Conservation (phyloP, 192 early-diverging fungal genomes). For the Linnemannia exigua region DNA sequence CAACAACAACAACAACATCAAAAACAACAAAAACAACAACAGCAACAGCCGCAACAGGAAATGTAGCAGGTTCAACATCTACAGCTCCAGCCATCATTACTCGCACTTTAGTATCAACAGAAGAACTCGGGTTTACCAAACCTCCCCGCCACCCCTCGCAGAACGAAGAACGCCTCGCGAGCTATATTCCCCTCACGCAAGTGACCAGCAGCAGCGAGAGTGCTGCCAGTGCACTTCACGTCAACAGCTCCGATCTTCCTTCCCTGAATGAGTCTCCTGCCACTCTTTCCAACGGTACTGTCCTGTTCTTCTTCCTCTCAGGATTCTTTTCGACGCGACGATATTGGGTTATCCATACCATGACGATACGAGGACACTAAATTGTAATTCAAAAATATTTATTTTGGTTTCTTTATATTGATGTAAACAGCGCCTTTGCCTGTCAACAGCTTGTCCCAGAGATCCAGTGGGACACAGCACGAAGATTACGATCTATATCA, state of each 20-base stretch:
- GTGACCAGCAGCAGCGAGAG: conserved; percentile 21
- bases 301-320: neutral
- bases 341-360: too few relatives aligned
- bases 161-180: conserved; percentile 33
- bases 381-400: neutral
- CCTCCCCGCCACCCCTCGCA: conserved; percentile 31
- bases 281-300: conserved; percentile 11
- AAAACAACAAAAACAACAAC: neutral
- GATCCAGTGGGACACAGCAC: neutral
- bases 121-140: conserved; percentile 13
- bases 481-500: neutral
- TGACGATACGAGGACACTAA: too few relatives aligned
- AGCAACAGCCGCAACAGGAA: neutral
- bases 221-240: conserved; percentile 8
- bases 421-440: neutral
- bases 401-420: neutral
- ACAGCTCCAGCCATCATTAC: neutral
- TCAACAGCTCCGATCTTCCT: conserved; percentile 5
- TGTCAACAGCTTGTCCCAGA: neutral
- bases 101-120: neutral
- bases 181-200: neutral
- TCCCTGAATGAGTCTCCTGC: conserved; percentile 29
- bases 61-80: neutral
- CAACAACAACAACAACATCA: neutral
- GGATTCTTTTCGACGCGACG: neutral